Conservation (phyloP, 345 rosid species). For the Gossypium turneri region DNA sequence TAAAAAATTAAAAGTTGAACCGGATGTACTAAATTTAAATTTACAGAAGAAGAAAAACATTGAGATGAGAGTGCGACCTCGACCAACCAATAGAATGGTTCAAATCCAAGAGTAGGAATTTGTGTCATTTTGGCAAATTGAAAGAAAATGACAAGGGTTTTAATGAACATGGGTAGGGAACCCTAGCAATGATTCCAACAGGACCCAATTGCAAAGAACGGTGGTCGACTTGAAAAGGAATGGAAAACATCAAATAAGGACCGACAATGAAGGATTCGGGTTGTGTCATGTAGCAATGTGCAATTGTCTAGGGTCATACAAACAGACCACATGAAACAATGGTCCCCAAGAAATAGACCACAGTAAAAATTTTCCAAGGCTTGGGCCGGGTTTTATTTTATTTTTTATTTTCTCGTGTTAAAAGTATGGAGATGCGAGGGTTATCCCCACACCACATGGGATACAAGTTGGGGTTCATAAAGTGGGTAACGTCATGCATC, state of each 20-base stretch:
- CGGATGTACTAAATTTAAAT: too few species aligned
- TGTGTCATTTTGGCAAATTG: background rate
- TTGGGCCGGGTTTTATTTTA: background rate
- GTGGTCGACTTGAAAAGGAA: background rate
- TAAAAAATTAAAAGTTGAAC: too few species aligned
- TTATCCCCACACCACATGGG: background rate
- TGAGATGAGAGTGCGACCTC: too few species aligned
- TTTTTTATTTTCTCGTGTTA: background rate
- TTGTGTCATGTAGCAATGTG: conserved; percentile 7
- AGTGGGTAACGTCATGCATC: background rate
- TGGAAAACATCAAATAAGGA: background rate
- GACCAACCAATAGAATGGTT: too few species aligned
- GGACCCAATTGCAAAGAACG: background rate
- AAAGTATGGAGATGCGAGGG: background rate
- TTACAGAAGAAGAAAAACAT: too few species aligned
- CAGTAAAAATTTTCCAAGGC: background rate
- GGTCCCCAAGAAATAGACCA: conserved; percentile 6
- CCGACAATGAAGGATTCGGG: background rate
- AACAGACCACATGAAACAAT: conserved; percentile 15
- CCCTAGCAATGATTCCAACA: background rate
- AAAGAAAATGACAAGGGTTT: background rate
- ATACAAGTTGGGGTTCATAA: background rate
- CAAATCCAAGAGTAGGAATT: background rate
- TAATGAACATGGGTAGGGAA: background rate
- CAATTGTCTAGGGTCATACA: background rate